These are phyloP conservation scores for Sodiomyces alkalinus DNA, from an alignment of 2,329 filamentous ascomycete genomes.

Conservation along the genomic window DNA sequence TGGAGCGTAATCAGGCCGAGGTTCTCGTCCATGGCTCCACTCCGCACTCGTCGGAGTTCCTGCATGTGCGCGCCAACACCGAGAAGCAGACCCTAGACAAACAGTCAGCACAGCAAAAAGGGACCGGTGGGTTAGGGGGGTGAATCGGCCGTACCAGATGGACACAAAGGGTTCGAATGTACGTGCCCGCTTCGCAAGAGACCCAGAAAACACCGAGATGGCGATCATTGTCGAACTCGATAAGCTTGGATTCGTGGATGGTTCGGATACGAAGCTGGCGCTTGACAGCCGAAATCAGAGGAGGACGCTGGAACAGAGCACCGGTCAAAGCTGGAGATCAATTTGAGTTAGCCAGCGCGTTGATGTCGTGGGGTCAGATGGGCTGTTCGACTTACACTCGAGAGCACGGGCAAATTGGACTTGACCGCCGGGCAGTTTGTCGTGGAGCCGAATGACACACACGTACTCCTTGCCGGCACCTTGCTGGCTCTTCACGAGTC, in stretches of 20 bases:
- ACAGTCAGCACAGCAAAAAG: constrained; percentile 15
- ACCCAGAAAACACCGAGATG: constrained; percentile 99
- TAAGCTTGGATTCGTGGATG: constrained; percentile 91
- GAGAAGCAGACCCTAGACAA: constrained; percentile 38
- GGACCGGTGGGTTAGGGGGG: constrained; percentile 24
- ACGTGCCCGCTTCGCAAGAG: constrained; percentile 95
- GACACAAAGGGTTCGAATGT: constrained; percentile 95
- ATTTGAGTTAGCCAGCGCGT: constrained; percentile 2
- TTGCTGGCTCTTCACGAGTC: constrained; percentile 97
- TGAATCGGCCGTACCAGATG: constrained; percentile 39
- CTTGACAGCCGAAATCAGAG: constrained; percentile 97
- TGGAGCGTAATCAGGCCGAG: constrained; percentile 85
- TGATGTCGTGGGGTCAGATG: neutral
- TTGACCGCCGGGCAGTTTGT: constrained; percentile 86
- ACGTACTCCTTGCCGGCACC: constrained; percentile 99
- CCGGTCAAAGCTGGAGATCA: constrained; percentile 52
- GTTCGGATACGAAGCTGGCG: constrained; percentile 95
- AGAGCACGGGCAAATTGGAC: constrained; percentile 85
- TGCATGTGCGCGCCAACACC: constrained; percentile 96
- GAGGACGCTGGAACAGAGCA: constrained; percentile 91
- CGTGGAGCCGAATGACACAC: constrained; percentile 85
- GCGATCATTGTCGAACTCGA: constrained; percentile 96
- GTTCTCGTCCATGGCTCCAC: constrained; percentile 87
- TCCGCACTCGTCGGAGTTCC: constrained; percentile 85
- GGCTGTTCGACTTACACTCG: constrained; percentile 51